A percentile compares a stretch with the other conserved stretches of the same genome.
Evolutionary conservation across 768 basidiomycete species (phyloP).

Genomic region (Agaricus blazei): DNA sequence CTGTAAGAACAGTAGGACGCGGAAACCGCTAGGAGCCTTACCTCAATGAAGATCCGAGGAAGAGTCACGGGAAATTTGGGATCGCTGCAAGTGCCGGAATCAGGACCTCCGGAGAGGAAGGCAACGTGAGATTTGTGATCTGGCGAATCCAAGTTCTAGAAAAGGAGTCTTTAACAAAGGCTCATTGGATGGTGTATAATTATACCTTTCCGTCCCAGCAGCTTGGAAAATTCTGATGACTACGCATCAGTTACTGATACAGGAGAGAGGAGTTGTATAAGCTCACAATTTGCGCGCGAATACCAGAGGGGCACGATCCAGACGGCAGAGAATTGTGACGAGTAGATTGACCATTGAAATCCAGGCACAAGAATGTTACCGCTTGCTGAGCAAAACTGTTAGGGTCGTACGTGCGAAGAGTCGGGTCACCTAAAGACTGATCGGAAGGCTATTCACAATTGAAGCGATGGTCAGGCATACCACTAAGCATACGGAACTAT

Average conservation of each 20-base stretch:
- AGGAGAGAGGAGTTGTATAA: conserved; percentile 26
- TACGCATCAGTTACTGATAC: not conserved
- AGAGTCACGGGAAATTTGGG: conserved; percentile 39
- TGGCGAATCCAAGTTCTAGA: conserved; percentile 38
- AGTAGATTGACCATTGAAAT: conserved; percentile 37
- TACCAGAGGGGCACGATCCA: conserved; percentile 37
- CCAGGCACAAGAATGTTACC: conserved; percentile 42
- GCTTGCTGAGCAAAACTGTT: conserved; percentile 41
- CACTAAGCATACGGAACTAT: conserved; percentile 53
- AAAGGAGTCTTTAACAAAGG: not conserved
- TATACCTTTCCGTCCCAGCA: conserved; percentile 53
- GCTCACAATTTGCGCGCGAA: conserved; percentile 47
- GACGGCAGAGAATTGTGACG: conserved; percentile 34
- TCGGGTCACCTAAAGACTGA: conserved; percentile 29
- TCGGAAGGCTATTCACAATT: not conserved
- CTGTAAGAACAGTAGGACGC: not conserved
- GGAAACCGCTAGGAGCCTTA: conserved; percentile 14
- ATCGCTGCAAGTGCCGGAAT: conserved; percentile 43
- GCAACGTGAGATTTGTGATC: conserved; percentile 51
- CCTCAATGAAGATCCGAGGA: conserved; percentile 50
- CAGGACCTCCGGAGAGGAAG: conserved; percentile 41
- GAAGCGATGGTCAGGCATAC: conserved; percentile 20
- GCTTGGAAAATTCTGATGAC: conserved; percentile 44
- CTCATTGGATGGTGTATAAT: not conserved
- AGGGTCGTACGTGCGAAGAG: conserved; percentile 42